Evolutionary conservation across 2,329 filamentous ascomycete species (phyloP), one percentile per base, ranked within the genome.

Genomic region (Drechslera avenae): DNA sequence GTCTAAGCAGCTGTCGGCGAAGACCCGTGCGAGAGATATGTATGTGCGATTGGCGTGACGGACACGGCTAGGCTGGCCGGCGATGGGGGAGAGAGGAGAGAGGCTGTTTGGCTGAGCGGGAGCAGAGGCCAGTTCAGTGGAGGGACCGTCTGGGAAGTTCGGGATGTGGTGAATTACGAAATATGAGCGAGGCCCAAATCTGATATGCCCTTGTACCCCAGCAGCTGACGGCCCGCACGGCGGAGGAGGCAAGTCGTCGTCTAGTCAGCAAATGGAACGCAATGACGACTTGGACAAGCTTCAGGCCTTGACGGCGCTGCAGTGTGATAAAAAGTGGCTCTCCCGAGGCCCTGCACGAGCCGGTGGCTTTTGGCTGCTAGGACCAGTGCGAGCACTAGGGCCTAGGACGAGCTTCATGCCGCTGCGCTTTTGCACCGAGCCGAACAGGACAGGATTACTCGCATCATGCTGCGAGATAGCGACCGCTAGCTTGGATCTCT

Each of bases 401-500:
- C n/a, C n/a, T n/a, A n/a, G n/a, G n/a, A n/a, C n/a, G n/a, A n/a
- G n/a, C n/a, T n/a, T n/a, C n/a, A n/a, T n/a, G n/a, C n/a, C n/a
- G n/a, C n/a, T n/a, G 23, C 2, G 19, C 39, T 35, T 43, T 42
- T 47, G 36, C 43, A 39, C 37, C 49, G 39, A 30, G 32, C 49
- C 43, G 48, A 51, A 31, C 48, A 21, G 48, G 46, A 35, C 50
- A 59, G 54, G 50, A 67, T 63, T 59, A 60, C 60, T 60, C 62
- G 64, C 64, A 63, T 48, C 49, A 57, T 54, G 50, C 46, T 43
- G 46, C 50, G 36, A 49, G 57, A 68, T 65, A 63, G 64, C 58
- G 41, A 62, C 64, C 59, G 51, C 58, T 56, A 56, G 57, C 48
- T 28, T 46, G 48, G 34, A 50, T 53, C 63, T 58, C 53, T 59